Evolutionary conservation across 768 basidiomycete genomes (phyloP), one percentile per base, ranked within the genome.

Genomic region (Lactifluus rugatus): DNA sequence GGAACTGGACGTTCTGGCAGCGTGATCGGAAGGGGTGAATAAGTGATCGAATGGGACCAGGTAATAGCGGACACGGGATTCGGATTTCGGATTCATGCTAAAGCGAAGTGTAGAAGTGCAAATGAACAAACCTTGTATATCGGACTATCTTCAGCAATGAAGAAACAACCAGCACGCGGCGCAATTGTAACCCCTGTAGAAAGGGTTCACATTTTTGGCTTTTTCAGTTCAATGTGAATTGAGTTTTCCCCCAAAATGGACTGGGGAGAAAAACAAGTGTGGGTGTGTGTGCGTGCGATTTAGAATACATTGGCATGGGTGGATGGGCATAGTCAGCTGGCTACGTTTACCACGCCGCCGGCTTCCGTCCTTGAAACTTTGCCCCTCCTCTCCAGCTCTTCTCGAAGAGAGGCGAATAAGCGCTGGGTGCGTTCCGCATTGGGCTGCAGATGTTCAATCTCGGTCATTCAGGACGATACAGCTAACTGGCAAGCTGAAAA

Each of bases 381-480:
- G 52, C 76, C 78, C 70, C 85, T 83, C 71, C 81, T 85, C 73
- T 90, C 87, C 62, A 89, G 73, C 67, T 92, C 89, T 74, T 91
- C 89, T 68, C 87, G 84, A 62, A 91, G 77, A 54, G 86, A 87
- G 16, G 83, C 78, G 69, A 91, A 88, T 54, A 90, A 67, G 37
- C 87, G 84, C 67, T 91, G 89, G 51, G 87, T 88, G 46, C 87
- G 81, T 65, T 91, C 90, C 37, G 87, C 83, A 64, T 87, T 88
- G 28, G 89, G 88, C 85, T 92, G 66, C 28, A 59, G 16, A 44
- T 48, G 21, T 56, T 46, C 46, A 4, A 37, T 37, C 59, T 60
- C 54, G 54, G 54, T 60, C 42, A 60, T 21, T 60, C 59, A 60
- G 58, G 48, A 60, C 49, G 36, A 56, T 42, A 16, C 9, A 41